phyloP scores from a whole-genome alignment of 352 stramenopile genomes.

The Phytophthora cajani region DNA sequence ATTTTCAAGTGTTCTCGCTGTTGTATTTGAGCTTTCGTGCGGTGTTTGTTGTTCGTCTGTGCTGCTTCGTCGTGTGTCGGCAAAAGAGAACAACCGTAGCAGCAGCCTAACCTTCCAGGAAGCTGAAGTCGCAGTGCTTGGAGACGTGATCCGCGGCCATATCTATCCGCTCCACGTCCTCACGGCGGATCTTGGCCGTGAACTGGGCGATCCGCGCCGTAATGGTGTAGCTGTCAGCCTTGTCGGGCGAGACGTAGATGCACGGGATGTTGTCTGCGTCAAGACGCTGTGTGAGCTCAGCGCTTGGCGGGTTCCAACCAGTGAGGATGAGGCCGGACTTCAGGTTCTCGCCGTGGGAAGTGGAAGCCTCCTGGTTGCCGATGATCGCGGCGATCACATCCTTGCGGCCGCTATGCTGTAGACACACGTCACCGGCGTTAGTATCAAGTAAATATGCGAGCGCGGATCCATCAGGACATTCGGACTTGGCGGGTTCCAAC shows the following conservation, averaged over 20 bases:
- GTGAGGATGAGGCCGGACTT: constrained; percentile 84
- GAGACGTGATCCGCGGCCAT: constrained; percentile 83
- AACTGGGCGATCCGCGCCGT: constrained; percentile 82
- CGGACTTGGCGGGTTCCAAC: constrained; percentile 77
- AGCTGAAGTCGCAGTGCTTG: constrained; percentile 86
- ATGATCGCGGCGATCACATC: constrained; percentile 90
- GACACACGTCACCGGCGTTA: constrained; percentile 7
- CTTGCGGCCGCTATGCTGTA: constrained; percentile 79
- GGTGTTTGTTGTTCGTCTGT: no score
- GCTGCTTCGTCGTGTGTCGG: background rate
- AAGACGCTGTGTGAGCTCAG: constrained; percentile 66
- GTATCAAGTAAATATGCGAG: background rate
- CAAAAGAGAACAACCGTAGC: constrained; percentile 10
- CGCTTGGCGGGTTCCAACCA: constrained; percentile 79
- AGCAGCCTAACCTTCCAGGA: constrained; percentile 49
- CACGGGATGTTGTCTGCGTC: constrained; percentile 88
- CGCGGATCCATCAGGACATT: no score
- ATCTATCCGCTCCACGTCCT: constrained; percentile 78
- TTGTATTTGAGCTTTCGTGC: background rate
- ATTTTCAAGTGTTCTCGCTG: constrained; percentile 9
- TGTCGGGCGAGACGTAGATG: constrained; percentile 86
- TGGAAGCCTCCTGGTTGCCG: constrained; percentile 80
- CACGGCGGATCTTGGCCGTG: constrained; percentile 81
- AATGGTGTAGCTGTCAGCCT: constrained; percentile 89
- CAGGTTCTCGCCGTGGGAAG: constrained; percentile 71